phyloP scores from a whole-genome alignment of 1,284 basidiomycete genomes.

The Porphyrellus sp. region DNA sequence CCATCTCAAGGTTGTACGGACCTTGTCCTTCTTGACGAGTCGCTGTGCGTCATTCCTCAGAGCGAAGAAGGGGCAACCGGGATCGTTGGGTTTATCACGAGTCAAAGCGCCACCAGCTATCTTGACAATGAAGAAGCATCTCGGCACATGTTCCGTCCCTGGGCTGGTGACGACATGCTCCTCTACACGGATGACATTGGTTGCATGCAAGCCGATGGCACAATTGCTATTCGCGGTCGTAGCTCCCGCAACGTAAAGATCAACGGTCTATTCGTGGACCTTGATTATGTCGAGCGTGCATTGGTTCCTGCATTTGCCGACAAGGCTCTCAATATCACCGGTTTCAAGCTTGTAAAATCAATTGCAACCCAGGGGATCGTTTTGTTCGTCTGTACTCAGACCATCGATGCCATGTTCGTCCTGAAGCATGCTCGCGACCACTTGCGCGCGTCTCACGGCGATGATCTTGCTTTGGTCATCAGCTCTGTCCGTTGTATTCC shows the following conservation, averaged over 20 bases:
- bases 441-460: constrained; percentile 13
- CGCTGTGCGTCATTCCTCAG: constrained; percentile 19
- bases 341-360: constrained; percentile 30
- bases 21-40: constrained; percentile 26
- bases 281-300: constrained; percentile 26
- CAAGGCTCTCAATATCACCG: constrained; percentile 10
- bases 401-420: constrained; percentile 17
- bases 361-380: constrained; percentile 23
- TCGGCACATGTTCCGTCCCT: constrained; percentile 27
- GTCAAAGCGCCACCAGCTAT: constrained; percentile 25
- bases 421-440: constrained; percentile 23
- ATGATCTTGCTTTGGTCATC: constrained; percentile 24
- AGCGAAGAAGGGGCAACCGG: constrained; percentile 18
- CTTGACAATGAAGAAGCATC: constrained; percentile 24
- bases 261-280: constrained; percentile 27
- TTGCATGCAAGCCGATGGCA: constrained; percentile 24
- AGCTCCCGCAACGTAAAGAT: constrained; percentile 32
- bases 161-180: constrained; percentile 20
- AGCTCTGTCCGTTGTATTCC: constrained; percentile 22
- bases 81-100: constrained; percentile 26
- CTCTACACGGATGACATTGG: constrained; percentile 31
- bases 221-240: constrained; percentile 24
- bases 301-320: constrained; percentile 21
- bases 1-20: constrained; percentile 26
- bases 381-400: constrained; percentile 20